A percentile compares a stretch with the other conserved stretches of the same genome.
Evolutionary conservation across 225 moss, liverwort and hornwort species (phyloP).

Genomic region (Lunularia cruciata): DNA sequence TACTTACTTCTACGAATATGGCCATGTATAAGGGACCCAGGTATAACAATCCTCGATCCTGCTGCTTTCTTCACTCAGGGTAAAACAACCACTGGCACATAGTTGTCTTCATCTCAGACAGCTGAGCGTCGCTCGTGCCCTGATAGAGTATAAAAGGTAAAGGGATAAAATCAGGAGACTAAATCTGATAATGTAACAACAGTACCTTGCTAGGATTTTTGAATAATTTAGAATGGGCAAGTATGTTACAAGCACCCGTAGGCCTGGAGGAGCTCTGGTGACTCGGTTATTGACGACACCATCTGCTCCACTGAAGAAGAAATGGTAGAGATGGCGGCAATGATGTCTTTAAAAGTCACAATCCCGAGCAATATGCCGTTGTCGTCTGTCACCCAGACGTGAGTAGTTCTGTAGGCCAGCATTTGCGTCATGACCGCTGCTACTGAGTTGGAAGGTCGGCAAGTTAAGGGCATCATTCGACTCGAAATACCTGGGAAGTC

Average conservation of each 20-base stretch:
- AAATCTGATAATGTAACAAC: too few relatives aligned
- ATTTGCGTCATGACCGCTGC: slow-evolving; percentile 65
- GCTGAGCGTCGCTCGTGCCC: too few relatives aligned
- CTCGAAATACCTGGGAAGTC: slow-evolving; percentile 10
- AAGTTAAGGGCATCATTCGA: slow-evolving; percentile 25
- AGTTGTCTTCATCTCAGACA: too few relatives aligned
- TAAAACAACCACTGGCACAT: too few relatives aligned
- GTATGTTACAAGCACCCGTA: slow-evolving; percentile 1
- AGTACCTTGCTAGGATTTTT: too few relatives aligned
- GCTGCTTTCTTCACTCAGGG: too few relatives aligned
- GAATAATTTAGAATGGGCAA: too few relatives aligned
- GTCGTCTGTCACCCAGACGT: slow-evolving; percentile 61
- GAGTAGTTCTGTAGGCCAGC: slow-evolving; percentile 51
- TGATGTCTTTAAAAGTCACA: slow-evolving; percentile 54
- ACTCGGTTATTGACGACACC: slow-evolving; percentile 6
- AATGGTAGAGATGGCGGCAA: slow-evolving; percentile 29
- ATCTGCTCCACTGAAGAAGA: slow-evolving; percentile 19
- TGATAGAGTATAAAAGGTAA: too few relatives aligned
- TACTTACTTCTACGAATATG: too few relatives aligned
- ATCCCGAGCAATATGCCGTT: slow-evolving; percentile 49
- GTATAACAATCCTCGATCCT: too few relatives aligned
- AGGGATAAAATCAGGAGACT: too few relatives aligned
- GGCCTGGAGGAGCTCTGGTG: slow-evolving; percentile 2
- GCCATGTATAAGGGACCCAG: too few relatives aligned
- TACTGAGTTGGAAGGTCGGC: slow-evolving; percentile 53